Evolutionary conservation across 2,329 filamentous ascomycete genomes (phyloP).

Genomic region (Dendrostoma leiphaemia): DNA sequence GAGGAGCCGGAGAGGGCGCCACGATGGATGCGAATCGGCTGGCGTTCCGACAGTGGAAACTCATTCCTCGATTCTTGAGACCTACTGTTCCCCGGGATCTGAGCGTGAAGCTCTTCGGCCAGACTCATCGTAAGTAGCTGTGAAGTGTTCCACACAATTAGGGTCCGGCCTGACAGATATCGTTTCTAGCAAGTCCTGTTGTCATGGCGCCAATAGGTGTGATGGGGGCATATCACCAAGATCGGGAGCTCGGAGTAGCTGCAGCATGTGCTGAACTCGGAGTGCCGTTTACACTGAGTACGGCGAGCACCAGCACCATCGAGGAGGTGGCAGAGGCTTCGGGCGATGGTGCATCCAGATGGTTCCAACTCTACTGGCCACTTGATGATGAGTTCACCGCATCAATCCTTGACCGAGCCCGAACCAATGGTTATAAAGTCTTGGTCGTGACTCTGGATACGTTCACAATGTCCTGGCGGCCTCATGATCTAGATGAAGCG

Average conservation of each 20-base stretch:
- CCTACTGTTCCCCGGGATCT: constrained; percentile 44
- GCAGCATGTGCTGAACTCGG: constrained; percentile 57
- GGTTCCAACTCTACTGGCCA: constrained; percentile 78
- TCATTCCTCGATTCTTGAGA: constrained; percentile 52
- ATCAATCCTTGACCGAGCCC: constrained; percentile 61
- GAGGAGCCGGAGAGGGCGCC: constrained; percentile 60
- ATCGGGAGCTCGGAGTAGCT: constrained; percentile 64
- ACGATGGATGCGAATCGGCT: constrained; percentile 60
- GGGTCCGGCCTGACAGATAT: constrained; percentile 8
- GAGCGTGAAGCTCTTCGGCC: constrained; percentile 51
- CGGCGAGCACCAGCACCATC: constrained; percentile 60
- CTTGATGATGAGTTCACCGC: constrained; percentile 62
- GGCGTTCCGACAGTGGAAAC: constrained; percentile 52
- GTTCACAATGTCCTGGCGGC: constrained; percentile 67
- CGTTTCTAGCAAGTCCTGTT: constrained; percentile 39
- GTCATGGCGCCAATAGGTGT: constrained; percentile 69
- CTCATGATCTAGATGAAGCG: constrained; percentile 62
- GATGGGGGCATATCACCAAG: constrained; percentile 63
- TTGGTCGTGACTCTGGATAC: constrained; percentile 74
- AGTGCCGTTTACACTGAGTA: constrained; percentile 67
- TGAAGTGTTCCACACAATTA: background rate
- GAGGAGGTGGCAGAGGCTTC: constrained; percentile 64
- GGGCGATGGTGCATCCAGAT: constrained; percentile 52
- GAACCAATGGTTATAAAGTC: constrained; percentile 59
- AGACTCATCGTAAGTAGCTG: constrained; percentile 37